These are phyloP conservation scores for Quercus rubra DNA, from an alignment of 306 rosid genomes.

Conservation along the genomic window DNA sequence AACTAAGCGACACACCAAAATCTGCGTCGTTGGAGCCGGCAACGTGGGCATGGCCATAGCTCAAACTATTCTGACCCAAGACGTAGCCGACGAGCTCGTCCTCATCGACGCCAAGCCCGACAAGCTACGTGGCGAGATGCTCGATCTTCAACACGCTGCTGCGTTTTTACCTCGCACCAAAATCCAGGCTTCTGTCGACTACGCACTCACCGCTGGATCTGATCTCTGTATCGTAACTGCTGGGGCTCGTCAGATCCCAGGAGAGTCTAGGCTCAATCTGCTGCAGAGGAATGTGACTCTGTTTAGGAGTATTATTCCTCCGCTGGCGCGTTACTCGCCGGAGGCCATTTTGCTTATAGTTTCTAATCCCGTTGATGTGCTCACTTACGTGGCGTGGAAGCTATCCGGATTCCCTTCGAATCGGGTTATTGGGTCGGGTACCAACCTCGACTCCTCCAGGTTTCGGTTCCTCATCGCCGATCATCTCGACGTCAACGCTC, in stretches of 20 bases:
- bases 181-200: slow-evolving; percentile 71
- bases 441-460: slow-evolving; percentile 88
- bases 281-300: slow-evolving; percentile 72
- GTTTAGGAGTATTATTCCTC: slow-evolving; percentile 61
- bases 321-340: slow-evolving; percentile 57
- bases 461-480: slow-evolving; percentile 89
- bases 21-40: slow-evolving; percentile 80
- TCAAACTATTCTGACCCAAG: slow-evolving; percentile 89
- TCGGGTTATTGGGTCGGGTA: slow-evolving; percentile 88
- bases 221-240: slow-evolving; percentile 93
- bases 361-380: slow-evolving; percentile 82
- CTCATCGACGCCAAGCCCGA: slow-evolving; percentile 71
- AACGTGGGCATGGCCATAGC: slow-evolving; percentile 99
- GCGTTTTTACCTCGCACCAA: slow-evolving; percentile 93
- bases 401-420: slow-evolving; percentile 82
- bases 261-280: slow-evolving; percentile 73
- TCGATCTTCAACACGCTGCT: slow-evolving; percentile 90
- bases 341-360: slow-evolving; percentile 56
- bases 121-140: slow-evolving; percentile 91
- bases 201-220: slow-evolving; percentile 58
- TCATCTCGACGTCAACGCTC: slow-evolving; percentile 91
- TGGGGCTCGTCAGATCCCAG: slow-evolving; percentile 74
- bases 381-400: slow-evolving; percentile 86
- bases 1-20: slow-evolving; percentile 56
- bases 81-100: slow-evolving; percentile 68